Base-by-base conservation (phyloP, 2,329 filamentous ascomycete genomes). In the Penicillium sp. region DNA sequence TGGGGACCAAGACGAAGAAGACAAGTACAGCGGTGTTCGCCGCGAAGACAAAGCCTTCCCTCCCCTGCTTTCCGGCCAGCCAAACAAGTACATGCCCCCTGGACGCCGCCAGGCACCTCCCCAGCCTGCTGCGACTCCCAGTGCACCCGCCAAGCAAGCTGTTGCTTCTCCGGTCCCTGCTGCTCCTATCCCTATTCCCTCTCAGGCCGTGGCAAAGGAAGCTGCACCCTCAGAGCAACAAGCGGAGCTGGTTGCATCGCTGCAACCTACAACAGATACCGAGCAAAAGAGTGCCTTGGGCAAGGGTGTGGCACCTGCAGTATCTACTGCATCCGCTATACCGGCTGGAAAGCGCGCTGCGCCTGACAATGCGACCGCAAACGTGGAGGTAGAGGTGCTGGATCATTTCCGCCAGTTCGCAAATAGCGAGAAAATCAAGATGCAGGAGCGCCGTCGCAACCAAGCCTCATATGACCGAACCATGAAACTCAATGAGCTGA, bases 1-100 rank as follows among this genome's bases (percentile, higher is more conserved):
- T 51, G 86, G 84, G 57, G 88, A 86, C 15, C 75, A 83, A 29
- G 91, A 96, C 63, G 94, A 99, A 76, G 94, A 99, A 78, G 93
- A 95, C 71, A 97, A 94, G 72, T 97, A 97, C 77, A 97, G 93
- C 71, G 93, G 93, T 71, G 94, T 99, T 55, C 88, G 88, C 61
- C 87, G 93, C 63, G 87, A 90, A 41, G 70, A 73, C 41, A 69
- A 71, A 56, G 78, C 80, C 55, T 89, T 89, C 67, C 84, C 88
- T 6, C 83, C 89, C n/a, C 80, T 95, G 33, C 73, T 79, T 29
- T 82, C 81, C 57, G 81, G 83, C 10, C 80, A 81, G 53, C 75
- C 82, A 23, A 86, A 86, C 75, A 93, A 91, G 75, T 99, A 99
- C 74, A 96, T 89, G 0, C 93, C 94, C 35, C 94, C 94, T 5